Evolutionary conservation across 2,329 filamentous ascomycete genomes (phyloP).

Genomic region (Fusarium sp.): DNA sequence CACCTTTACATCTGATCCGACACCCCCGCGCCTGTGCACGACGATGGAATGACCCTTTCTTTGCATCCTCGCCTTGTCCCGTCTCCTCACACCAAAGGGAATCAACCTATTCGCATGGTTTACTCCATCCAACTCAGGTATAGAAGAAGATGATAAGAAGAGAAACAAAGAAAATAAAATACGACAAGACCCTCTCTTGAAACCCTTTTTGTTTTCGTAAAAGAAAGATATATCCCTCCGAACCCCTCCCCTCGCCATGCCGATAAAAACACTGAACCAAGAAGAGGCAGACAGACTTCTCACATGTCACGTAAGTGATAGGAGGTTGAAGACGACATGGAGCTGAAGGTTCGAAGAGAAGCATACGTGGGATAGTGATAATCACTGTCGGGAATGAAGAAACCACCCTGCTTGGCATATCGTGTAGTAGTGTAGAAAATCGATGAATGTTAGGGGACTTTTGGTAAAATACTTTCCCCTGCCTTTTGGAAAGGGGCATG

Average conservation of each 20-base stretch:
- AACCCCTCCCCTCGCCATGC: slow-evolving; percentile 7
- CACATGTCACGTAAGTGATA: slow-evolving; percentile 26
- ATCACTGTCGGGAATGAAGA: slow-evolving; percentile 12
- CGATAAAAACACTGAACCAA: slow-evolving; percentile 39
- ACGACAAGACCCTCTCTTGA: slow-evolving; percentile 30
- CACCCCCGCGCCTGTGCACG: slow-evolving; percentile 37
- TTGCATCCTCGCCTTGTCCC: slow-evolving; percentile 20
- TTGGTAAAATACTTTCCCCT: slow-evolving; percentile 37
- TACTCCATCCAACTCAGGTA: slow-evolving; percentile 50
- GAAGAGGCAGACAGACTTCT: slow-evolving; percentile 33
- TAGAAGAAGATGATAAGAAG: slow-evolving; percentile 43
- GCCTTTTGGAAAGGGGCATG: slow-evolving; percentile 29
- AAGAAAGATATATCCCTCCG: slow-evolving; percentile 34
- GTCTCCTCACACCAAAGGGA: slow-evolving; percentile 27
- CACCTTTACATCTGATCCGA: slow-evolving; percentile 45
- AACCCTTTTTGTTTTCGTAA: slow-evolving; percentile 38
- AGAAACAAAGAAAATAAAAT: slow-evolving; percentile 19
- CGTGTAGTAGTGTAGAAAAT: slow-evolving; percentile 30
- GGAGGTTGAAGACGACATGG: slow-evolving; percentile 28
- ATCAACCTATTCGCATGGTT: slow-evolving; percentile 40
- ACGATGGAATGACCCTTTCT: slow-evolving; percentile 23
- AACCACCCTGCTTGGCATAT: slow-evolving; percentile 45
- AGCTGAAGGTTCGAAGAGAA: slow-evolving; percentile 25
- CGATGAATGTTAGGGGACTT: slow-evolving; percentile 27
- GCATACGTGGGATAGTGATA: slow-evolving; percentile 14